Conservation (phyloP, 192 early-diverging fungal genomes). For the Mortierella alpina region DNA sequence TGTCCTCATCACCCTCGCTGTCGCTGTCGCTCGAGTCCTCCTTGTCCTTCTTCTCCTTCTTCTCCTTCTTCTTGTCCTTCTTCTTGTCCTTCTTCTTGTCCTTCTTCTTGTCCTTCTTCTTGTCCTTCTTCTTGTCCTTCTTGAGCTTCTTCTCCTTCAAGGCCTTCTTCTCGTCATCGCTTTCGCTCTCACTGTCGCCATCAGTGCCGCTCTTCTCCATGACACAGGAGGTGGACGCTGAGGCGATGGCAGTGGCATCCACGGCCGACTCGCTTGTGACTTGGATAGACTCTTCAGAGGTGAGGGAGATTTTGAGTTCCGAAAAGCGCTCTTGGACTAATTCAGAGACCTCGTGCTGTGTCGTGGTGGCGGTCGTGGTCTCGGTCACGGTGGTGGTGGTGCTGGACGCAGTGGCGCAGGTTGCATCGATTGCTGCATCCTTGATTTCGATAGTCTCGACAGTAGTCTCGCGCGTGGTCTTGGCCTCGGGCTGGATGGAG, state of each 20-base stretch:
- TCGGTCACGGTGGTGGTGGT: conserved; percentile 12
- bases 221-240: neutral
- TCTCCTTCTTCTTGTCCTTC: neutral
- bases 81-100: neutral
- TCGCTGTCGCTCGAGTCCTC: conserved; percentile 2
- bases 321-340: conserved; percentile 11
- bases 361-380: conserved; percentile 6
- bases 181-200: conserved; percentile 1
- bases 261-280: neutral
- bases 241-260: neutral
- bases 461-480: conserved; percentile 9
- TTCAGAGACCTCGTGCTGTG: conserved; percentile 1
- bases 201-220: conserved; percentile 3
- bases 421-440: neutral
- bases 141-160: conserved; percentile 14
- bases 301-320: conserved; percentile 14
- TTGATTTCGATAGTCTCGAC: conserved; percentile 24
- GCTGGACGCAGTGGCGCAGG: neutral
- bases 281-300: conserved; percentile 4
- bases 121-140: conserved; percentile 12
- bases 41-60: conserved; percentile 10
- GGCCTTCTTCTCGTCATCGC: neutral
- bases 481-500: neutral
- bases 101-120: neutral
- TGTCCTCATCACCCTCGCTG: neutral